Conservation (phyloP, 495 filamentous ascomycete genomes). For the Hypoxylon lienhwacheense region DNA sequence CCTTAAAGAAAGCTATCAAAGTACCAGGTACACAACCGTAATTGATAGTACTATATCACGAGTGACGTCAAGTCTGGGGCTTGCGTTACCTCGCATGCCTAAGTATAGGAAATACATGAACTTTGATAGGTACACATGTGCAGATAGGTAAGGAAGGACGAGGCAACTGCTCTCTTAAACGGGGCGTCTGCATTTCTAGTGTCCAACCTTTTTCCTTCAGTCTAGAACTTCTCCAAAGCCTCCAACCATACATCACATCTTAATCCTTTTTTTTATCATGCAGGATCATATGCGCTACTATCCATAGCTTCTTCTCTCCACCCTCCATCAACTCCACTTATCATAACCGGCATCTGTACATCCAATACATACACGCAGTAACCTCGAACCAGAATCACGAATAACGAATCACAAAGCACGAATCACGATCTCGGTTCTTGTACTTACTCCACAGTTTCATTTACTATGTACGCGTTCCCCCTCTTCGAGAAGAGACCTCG, state of each 20-base stretch:
- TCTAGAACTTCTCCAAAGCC: constrained; percentile 7
- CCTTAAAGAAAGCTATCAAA: not conserved
- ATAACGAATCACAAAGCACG: no score
- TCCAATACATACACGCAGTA: not conserved
- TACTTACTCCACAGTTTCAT: no score
- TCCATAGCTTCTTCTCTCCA: no score
- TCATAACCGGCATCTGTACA: constrained; percentile 5
- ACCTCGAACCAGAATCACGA: no score
- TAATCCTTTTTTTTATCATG: no score
- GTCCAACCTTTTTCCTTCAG: constrained; percentile 15
- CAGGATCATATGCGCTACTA: no score
- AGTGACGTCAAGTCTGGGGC: constrained; percentile 26
- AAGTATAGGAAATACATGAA: constrained; percentile 12
- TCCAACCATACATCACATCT: no score
- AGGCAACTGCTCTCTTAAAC: constrained; percentile 5
- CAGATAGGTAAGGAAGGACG: constrained; percentile 7
- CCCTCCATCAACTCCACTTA: constrained; percentile 9
- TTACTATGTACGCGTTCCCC: no score
- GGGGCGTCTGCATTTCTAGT: constrained; percentile 18
- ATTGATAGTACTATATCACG: constrained; percentile 1
- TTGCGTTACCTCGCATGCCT: constrained; percentile 14
- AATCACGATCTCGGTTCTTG: no score
- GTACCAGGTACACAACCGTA: no score
- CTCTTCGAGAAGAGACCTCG: no score
- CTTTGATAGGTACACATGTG: constrained; percentile 22